A percentile compares a stretch with the other conserved stretches of the same genome.
Evolutionary conservation across 2,329 filamentous ascomycete species (phyloP).

Genomic region (Simplicillium sp.): DNA sequence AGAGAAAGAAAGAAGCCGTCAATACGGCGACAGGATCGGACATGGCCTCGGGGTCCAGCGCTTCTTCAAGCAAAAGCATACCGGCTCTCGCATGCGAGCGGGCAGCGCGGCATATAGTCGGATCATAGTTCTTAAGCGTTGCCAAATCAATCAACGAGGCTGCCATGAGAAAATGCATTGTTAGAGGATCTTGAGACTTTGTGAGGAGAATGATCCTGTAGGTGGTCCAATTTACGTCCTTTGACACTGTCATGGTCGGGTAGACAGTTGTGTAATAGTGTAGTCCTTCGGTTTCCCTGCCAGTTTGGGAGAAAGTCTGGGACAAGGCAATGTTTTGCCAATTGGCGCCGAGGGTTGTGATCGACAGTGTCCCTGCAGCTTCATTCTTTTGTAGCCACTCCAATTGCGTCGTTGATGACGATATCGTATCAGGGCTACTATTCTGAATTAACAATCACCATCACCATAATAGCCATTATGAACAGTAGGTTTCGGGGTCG

Average conservation of each 20-base stretch:
- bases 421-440: too few relatives aligned
- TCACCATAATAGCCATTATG: too few relatives aligned
- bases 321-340: conserved; percentile 3
- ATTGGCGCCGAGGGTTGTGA: background rate
- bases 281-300: conserved; percentile 1
- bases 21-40: background rate
- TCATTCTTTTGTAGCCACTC: background rate
- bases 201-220: conserved; percentile 1
- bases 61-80: background rate
- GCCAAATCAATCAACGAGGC: conserved; percentile 2
- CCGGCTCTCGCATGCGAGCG: conserved; percentile 1
- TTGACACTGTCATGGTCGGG: conserved; percentile 3
- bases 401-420: background rate
- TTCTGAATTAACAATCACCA: too few relatives aligned
- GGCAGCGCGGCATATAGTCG: background rate
- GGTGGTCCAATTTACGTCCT: conserved; percentile 1
- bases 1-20: background rate
- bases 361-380: background rate
- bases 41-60: background rate
- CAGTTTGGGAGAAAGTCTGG: background rate
- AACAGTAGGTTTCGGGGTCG: too few relatives aligned
- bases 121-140: background rate
- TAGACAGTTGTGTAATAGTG: conserved; percentile 3
- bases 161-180: conserved; percentile 3
- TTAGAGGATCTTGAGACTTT: conserved; percentile 1